phyloP scores from a whole-genome alignment of 1,139 yeast genomes.

The Kodamaea alishanica region DNA sequence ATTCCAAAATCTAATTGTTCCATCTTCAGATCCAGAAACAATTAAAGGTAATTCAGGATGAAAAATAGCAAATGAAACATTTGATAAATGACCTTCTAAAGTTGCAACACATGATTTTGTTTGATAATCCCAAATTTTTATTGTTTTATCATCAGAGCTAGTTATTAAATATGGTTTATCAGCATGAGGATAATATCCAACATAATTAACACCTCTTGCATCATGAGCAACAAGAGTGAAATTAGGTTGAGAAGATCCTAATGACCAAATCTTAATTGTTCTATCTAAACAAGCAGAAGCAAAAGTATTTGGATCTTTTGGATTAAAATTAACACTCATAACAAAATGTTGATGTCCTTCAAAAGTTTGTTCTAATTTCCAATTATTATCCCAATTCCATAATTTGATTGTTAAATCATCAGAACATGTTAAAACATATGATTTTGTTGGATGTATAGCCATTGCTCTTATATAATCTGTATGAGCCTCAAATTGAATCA shows the following conservation, averaged over 20 bases:
- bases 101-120: constrained; percentile 94
- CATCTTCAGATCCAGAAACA: constrained; percentile 80
- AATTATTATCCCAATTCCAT: constrained; percentile 96
- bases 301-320: constrained; percentile 95
- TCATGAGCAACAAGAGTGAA: constrained; percentile 91
- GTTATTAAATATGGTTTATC: constrained; percentile 96
- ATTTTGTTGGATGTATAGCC: constrained; percentile 92
- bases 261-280: constrained; percentile 94
- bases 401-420: constrained; percentile 89
- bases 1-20: constrained; percentile 76
- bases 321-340: constrained; percentile 92
- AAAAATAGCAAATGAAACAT: constrained; percentile 94
- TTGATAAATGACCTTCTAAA: constrained; percentile 87
- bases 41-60: constrained; percentile 93
- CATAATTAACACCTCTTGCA: constrained; percentile 90
- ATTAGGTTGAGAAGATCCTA: constrained; percentile 86
- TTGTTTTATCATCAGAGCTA: constrained; percentile 86
- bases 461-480: constrained; percentile 93
- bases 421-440: constrained; percentile 82
- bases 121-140: constrained; percentile 96
- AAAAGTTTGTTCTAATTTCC: constrained; percentile 86
- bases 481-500: constrained; percentile 94
- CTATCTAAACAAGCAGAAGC: constrained; percentile 96
- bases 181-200: constrained; percentile 93
- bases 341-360: constrained; percentile 97